phyloP scores from a whole-genome alignment of 805 yeast genomes.

The Nakazawaea molendinolei region DNA sequence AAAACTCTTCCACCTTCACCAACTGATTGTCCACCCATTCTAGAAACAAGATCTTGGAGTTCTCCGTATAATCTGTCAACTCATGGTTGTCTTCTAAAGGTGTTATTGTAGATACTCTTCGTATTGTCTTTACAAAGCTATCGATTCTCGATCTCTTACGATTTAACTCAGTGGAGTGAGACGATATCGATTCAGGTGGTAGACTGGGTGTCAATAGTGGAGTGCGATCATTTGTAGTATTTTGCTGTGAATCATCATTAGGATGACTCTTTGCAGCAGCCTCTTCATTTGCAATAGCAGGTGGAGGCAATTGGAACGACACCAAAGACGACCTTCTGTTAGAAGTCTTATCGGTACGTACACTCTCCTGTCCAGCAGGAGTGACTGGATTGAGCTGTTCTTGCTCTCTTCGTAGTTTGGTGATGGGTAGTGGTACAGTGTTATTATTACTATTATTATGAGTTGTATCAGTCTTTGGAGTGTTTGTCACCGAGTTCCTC shows the following conservation, averaged over 20 bases:
- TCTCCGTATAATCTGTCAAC: conserved; percentile 19
- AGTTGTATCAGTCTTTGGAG: background rate
- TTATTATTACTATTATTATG: conserved; percentile 4
- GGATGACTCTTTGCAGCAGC: background rate
- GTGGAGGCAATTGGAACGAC: conserved; percentile 22
- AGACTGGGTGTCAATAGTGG: conserved; percentile 19
- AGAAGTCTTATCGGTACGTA: background rate
- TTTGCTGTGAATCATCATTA: background rate
- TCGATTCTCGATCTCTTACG: conserved; percentile 21
- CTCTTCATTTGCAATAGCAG: conserved; percentile 16
- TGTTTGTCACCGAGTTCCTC: conserved; percentile 3
- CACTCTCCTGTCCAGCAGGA: no score
- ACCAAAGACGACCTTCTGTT: conserved; percentile 12
- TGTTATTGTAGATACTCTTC: conserved; percentile 12
- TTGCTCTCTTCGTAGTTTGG: background rate
- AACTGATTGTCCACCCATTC: conserved; percentile 63
- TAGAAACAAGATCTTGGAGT: conserved; percentile 44
- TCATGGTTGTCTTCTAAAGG: conserved; percentile 9
- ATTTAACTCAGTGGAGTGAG: background rate
- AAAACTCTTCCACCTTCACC: conserved; percentile 55
- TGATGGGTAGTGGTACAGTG: background rate
- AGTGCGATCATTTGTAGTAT: conserved; percentile 20
- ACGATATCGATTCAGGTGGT: no score
- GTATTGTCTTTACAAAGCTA: conserved; percentile 16
- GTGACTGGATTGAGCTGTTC: background rate